phyloP scores from a whole-genome alignment of 768 basidiomycete species.

The Termitomyces heimii region DNA sequence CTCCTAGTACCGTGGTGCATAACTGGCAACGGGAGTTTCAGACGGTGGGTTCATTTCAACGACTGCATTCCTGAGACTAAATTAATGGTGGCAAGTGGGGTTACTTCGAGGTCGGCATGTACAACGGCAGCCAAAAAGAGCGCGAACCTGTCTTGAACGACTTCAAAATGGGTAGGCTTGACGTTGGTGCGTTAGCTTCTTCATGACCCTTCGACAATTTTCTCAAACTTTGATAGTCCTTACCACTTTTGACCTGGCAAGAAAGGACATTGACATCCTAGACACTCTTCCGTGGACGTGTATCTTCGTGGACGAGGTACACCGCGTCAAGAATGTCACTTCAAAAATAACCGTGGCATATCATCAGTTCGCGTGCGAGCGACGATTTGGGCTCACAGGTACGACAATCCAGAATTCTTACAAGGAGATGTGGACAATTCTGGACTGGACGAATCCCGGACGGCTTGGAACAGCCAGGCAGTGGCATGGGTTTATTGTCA shows the following conservation, averaged over 20 bases:
- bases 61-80: not conserved
- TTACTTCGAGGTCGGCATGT: conserved; percentile 83
- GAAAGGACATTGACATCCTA: conserved; percentile 63
- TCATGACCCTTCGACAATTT: not conserved
- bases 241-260: conserved; percentile 74
- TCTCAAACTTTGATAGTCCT: conserved; percentile 46
- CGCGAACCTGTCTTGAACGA: conserved; percentile 55
- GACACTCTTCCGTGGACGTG: conserved; percentile 67
- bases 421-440: conserved; percentile 85
- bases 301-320: conserved; percentile 85
- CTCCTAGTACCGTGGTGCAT: conserved; percentile 74
- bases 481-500: conserved; percentile 70
- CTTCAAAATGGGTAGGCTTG: conserved; percentile 78
- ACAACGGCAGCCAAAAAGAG: conserved; percentile 46
- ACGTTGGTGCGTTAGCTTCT: conserved; percentile 56
- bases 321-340: conserved; percentile 76
- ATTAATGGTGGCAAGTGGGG: conserved; percentile 62
- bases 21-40: conserved; percentile 92
- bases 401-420: conserved; percentile 82
- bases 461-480: conserved; percentile 64
- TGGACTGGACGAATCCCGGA: conserved; percentile 90
- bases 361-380: conserved; percentile 57
- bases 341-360: conserved; percentile 65
- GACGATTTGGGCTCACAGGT: conserved; percentile 85
- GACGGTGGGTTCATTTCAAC: conserved; percentile 41